These are phyloP conservation scores for Puya raimondii DNA, from an alignment of 176 grass and related monocot genomes.

Conservation along the genomic window DNA sequence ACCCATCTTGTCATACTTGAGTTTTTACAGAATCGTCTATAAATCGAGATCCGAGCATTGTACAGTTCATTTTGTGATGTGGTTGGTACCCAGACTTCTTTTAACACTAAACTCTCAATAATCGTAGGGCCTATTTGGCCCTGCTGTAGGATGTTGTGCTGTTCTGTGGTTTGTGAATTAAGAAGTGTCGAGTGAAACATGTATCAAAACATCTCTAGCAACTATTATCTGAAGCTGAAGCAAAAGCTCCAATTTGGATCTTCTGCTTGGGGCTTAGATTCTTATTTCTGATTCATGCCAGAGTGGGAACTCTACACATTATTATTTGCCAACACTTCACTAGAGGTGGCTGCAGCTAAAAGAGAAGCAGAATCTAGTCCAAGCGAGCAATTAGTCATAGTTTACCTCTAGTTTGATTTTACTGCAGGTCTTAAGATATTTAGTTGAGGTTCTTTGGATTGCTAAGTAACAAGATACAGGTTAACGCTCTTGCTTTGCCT, in stretches of 20 bases:
- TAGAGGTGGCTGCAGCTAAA: no score
- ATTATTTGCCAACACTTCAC: no score
- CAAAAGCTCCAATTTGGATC: background rate
- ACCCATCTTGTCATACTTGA: background rate
- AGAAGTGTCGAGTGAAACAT: no score
- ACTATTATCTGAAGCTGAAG: no score
- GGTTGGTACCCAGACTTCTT: no score
- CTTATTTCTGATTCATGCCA: background rate
- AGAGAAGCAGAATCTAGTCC: no score
- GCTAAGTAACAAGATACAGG: slow-evolving; percentile 32
- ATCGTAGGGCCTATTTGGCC: no score
- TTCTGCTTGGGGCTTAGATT: background rate
- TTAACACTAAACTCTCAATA: no score
- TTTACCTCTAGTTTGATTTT: slow-evolving; percentile 2
- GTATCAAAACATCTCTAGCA: no score
- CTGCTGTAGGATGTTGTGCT: no score
- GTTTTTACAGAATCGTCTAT: background rate
- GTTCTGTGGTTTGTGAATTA: no score
- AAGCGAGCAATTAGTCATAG: background rate
- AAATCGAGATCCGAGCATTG: background rate
- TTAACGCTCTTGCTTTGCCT: slow-evolving; percentile 52
- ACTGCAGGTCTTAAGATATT: slow-evolving; percentile 23
- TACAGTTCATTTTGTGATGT: background rate
- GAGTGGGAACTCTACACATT: background rate
- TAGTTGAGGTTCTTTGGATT: slow-evolving; percentile 12